Evolutionary conservation across 2,329 filamentous ascomycete genomes (phyloP).

Genomic region (Clonostachys byssicola): DNA sequence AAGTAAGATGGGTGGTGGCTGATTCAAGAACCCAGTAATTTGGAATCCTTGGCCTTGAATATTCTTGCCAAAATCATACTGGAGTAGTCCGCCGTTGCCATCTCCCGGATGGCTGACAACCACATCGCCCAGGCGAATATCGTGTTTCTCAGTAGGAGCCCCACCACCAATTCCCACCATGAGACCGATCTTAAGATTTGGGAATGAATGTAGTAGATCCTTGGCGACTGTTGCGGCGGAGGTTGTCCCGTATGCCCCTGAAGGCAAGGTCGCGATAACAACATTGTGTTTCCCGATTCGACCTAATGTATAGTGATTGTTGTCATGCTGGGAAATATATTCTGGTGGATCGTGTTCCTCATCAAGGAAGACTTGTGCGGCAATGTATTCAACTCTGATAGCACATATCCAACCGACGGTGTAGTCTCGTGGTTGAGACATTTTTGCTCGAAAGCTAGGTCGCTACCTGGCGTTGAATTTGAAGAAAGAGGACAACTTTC

Average conservation of each 20-base stretch:
- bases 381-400: conserved; percentile 24
- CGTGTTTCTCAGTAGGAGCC: conserved; percentile 17
- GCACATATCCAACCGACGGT: conserved; percentile 41
- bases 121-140: conserved; percentile 30
- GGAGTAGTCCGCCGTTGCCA: conserved; percentile 1
- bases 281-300: conserved; percentile 24
- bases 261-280: conserved; percentile 20
- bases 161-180: conserved; percentile 26
- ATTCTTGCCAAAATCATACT: conserved; percentile 7
- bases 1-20: background rate
- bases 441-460: no score
- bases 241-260: conserved; percentile 14
- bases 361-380: conserved; percentile 31
- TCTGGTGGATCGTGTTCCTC: conserved; percentile 17
- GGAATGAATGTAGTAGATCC: conserved; percentile 18
- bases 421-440: conserved; percentile 12
- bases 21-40: background rate
- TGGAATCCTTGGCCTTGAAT: conserved; percentile 4
- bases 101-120: conserved; percentile 14
- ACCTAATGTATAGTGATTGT: conserved; percentile 22
- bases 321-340: conserved; percentile 6
- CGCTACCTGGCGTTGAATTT: no score
- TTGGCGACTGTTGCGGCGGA: conserved; percentile 15
- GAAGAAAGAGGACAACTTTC: no score
- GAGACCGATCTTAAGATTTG: conserved; percentile 15